A percentile compares a stretch with the other conserved stretches of the same genome.
These are phyloP conservation scores for Hypericum perforatum DNA, from an alignment of 345 rosid genomes.

Conservation along the genomic window DNA sequence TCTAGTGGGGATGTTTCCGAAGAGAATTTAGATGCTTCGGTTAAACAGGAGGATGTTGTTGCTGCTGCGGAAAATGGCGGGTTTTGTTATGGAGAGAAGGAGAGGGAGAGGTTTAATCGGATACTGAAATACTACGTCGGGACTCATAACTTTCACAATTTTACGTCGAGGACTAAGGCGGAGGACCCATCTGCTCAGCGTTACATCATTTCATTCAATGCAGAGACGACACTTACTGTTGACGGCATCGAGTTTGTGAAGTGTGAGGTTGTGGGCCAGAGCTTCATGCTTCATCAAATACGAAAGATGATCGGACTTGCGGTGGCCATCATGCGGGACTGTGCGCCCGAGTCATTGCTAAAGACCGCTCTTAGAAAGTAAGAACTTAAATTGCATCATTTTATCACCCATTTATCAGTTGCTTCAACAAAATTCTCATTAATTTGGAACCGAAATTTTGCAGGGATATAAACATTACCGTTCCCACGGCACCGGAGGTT, in stretches of 20 bases:
- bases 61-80: slow-evolving; percentile 17
- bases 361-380: slow-evolving; percentile 63
- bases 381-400: slow-evolving; percentile 9
- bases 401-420: neutral
- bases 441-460: neutral
- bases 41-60: slow-evolving; percentile 14
- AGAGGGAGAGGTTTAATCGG: slow-evolving; percentile 71
- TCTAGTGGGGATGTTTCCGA: too few species aligned
- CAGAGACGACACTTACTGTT: slow-evolving; percentile 39
- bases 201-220: slow-evolving; percentile 61
- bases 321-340: slow-evolving; percentile 78
- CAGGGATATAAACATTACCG: slow-evolving; percentile 61
- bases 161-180: slow-evolving; percentile 79
- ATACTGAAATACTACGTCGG: slow-evolving; percentile 69
- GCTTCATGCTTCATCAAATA: slow-evolving; percentile 99
- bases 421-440: neutral
- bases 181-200: slow-evolving; percentile 80
- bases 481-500: slow-evolving; percentile 96
- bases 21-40: too few species aligned
- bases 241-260: slow-evolving; percentile 74
- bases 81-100: slow-evolving; percentile 58
- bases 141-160: slow-evolving; percentile 89
- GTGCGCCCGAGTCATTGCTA: slow-evolving; percentile 58
- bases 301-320: slow-evolving; percentile 90
- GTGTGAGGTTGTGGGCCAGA: slow-evolving; percentile 96